Base-by-base conservation (phyloP, 352 stramenopile genomes). In the Pythium apleroticum region DNA sequence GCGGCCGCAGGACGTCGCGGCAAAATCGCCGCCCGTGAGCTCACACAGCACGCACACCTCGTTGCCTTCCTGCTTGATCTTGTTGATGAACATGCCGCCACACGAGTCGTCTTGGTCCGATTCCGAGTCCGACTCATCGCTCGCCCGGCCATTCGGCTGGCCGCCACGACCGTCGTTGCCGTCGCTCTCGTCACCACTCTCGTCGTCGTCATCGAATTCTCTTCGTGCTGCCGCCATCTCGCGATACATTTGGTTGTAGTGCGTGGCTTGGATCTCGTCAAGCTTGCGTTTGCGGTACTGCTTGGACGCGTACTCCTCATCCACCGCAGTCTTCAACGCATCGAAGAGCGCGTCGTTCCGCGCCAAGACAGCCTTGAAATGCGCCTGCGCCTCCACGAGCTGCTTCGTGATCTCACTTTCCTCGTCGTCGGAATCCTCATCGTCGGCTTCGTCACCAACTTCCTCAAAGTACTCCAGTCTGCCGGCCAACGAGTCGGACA, bases 31-130 rank as follows among this genome's bases (percentile, higher is more conserved):
- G 30, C 86, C 86, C 30, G 76, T 90, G 24, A 94, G 67, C 27
- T 88, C 78, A 50, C 86, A 94, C n/a, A 94, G 62, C 2, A 77
- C 68, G 41, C 86, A 94, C 54, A 86, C 68, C 63, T 91, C 80
- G 52, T 76, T 77, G 17, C 80, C 79, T 55, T 90, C 80, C 56
- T 91, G 77, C 52, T 90, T 87, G 48, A 91, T 77, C 25, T 78
- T 82, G 73, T 91, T 91, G 52, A 94, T 76, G 28, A 94, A 91
- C 57, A 91, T 69, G 4, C 83, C 81, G 17, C 81, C 84, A 66
- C 80, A 92, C 10, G 68, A 86, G 39, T 84, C 74, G 54, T 92
- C 83, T 41, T 82, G 73, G 20, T 73, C 68, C 7, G 77, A 77
- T n/a, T 84, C 81, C 15, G 73, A 69, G n/a, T 70, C 71, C 24